A percentile compares a stretch with the other conserved stretches of the same genome.
Conservation (phyloP, 2,329 filamentous ascomycete species). For the Pyrenochaeta sp. region DNA sequence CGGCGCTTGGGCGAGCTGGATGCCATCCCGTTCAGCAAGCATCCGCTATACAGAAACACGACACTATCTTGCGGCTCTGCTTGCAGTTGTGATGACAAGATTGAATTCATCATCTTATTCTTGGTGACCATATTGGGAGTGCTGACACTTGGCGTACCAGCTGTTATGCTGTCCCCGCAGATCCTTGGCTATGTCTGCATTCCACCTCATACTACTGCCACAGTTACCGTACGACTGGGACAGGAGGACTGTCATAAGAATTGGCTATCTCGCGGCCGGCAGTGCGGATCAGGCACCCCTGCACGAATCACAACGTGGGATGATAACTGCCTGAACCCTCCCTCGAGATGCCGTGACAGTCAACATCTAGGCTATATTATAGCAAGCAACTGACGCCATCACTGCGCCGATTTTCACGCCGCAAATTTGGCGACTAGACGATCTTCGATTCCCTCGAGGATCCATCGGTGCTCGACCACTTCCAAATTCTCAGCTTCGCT, state of each 20-base stretch:
- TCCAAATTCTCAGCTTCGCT: constrained; percentile 94
- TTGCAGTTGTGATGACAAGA: constrained; percentile 16
- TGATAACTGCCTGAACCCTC: constrained; percentile 25
- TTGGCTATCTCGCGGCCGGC: constrained; percentile 35
- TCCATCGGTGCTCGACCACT: constrained; percentile 91
- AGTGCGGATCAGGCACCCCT: constrained; percentile 27
- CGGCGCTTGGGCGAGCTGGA: constrained; percentile 19
- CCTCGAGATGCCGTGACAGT: constrained; percentile 13
- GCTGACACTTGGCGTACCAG: constrained; percentile 21
- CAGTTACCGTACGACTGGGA: constrained; percentile 33
- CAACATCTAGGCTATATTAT: constrained; percentile 14
- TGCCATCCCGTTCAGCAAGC: constrained; percentile 5
- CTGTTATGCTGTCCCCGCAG: constrained; percentile 20
- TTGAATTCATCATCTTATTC: constrained; percentile 14
- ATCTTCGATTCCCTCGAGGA: constrained; percentile 87
- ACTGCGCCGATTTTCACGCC: constrained; percentile 20
- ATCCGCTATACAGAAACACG: constrained; percentile 10
- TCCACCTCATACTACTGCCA: constrained; percentile 30
- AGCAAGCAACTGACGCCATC: constrained; percentile 12
- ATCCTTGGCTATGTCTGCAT: constrained; percentile 20
- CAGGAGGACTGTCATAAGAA: constrained; percentile 35
- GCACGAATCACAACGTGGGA: constrained; percentile 27
- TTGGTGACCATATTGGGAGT: constrained; percentile 15
- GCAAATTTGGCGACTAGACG: constrained; percentile 69
- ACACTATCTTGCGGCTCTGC: constrained; percentile 37